A percentile compares a stretch with the other conserved stretches of the same genome.
These are phyloP conservation scores for Beta vulgaris DNA, from an alignment of 148 eudicot species.

Conservation along the genomic window DNA sequence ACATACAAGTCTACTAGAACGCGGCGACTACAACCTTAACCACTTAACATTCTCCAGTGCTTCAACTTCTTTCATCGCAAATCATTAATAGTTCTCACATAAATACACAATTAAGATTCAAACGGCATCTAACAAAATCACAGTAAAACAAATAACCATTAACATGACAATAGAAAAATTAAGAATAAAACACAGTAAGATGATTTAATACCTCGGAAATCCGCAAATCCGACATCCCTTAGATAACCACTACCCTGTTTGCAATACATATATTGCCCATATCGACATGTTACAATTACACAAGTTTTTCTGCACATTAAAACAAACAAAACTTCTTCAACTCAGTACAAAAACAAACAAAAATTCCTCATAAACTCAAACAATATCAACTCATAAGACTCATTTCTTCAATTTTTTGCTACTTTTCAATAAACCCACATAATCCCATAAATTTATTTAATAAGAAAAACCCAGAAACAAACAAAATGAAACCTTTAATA, in stretches of 20 bases:
- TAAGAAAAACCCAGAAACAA: no score
- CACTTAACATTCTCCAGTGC: no score
- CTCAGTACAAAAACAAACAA: conserved; percentile 11
- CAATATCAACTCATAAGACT: background rate
- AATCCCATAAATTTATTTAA: no score
- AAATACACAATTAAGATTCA: no score
- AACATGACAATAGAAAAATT: background rate
- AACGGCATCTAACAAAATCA: no score
- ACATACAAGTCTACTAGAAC: no score
- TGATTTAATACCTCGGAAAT: conserved; percentile 53
- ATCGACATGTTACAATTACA: conserved; percentile 42
- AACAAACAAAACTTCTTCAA: conserved; percentile 21
- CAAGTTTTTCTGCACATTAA: conserved; percentile 27
- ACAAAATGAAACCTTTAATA: no score
- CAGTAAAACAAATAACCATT: background rate
- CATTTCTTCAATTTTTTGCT: background rate
- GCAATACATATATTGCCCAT: conserved; percentile 28
- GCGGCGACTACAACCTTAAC: no score
- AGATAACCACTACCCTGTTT: conserved; percentile 40
- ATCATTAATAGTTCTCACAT: no score
- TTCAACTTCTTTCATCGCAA: no score
- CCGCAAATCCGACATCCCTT: conserved; percentile 63
- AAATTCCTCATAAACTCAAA: background rate
- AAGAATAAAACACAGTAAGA: background rate
- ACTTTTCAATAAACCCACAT: background rate